Base-by-base conservation (phyloP, 2,329 filamentous ascomycete species). In the Chaetothyriales sp. region DNA sequence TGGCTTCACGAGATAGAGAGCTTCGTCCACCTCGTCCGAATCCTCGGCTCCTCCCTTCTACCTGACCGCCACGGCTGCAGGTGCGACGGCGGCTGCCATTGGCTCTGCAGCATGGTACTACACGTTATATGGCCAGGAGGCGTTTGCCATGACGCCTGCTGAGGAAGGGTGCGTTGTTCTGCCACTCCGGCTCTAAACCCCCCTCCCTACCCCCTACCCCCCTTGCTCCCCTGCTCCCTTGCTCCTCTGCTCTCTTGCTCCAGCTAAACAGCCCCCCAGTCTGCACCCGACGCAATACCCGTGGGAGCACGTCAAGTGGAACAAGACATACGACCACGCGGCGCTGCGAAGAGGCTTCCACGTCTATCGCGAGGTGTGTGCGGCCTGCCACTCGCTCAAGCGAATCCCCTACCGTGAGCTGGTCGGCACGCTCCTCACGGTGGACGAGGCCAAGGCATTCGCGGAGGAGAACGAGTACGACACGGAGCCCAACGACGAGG, bases 401-500 rank as follows among this genome's bases (percentile, higher is more conserved):
- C 87, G 92, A 76, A 82, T 98, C 54, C 90, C 92, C 55, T 98
- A 94, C 81, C 88, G 92, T 71, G 67, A 85, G 54, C 79, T 97
- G 57, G 92, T 98, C 66, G 92, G 92, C 69, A 81, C 81, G 60
- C 78, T 94, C 70, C 81, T 95, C 79, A 98, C 92, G 54, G 88
- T 95, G 67, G 89, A 97, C 66, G 92, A 98, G 78, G 92, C 88
- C 77, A 98, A 97, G 81, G 87, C 80, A 46, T 77, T 97, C 70
- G 92, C 92, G 63, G 92, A 98, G 73, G 89, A 95, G 78, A 87
- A 95, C 75, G 92, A 98, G 75, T 98, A 95, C 77, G 90, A 95
- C 68, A 86, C 82, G 66, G 92, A 98, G 77, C 92, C 92, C 68
- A 95, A 98, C 74, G 88, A 97, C 68, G 79, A 95, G 78, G 92